Evolutionary conservation across 2,329 filamentous ascomycete genomes (phyloP), one percentile per base, ranked within the genome.

Genomic region (Drechslera avenae): DNA sequence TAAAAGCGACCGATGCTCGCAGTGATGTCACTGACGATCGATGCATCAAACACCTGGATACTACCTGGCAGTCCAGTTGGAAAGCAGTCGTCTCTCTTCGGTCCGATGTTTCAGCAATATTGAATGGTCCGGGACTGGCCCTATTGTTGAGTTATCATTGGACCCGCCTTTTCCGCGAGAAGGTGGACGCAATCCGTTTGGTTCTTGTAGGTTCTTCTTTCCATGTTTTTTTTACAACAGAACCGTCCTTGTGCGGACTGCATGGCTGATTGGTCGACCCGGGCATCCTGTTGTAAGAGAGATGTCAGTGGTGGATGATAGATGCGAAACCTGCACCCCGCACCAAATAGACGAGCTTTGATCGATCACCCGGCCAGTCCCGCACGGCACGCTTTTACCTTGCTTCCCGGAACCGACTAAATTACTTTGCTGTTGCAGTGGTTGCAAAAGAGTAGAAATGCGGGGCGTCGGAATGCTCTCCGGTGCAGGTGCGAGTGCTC

Each of bases 281-380:
- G 21, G 14, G 37, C 31, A 28, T 18, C 23, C 12, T 16, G 31
- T 10, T 46, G 41, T 12, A 32, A 50, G 37, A 31, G 26, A 28
- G 31, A 36, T 28, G 23, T 39, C 33, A 42, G 46, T 26, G 37
- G 46, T 19, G 19, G 34, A 39, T 14, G 32, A 32, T 36, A 32
- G 26, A 28, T 39, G 21, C 17, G 26, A 30, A 21, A 40, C 46
- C 53, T 64, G 64, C 54, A 66, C 63, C 60, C 63, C 63, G 58
- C 64, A 67, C 41, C 26, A 37, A 52, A 50, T 39, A 53, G 37
- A 50, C 54, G 45, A 58, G 40, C 30, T 40, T 34, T 50, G 35
- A 56, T 55, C 43, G 59, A 68, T 62, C 59, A 64, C 50, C 52
- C 62, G 62, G 61, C 55, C 60, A 57, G 61, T 62, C 60, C 57